Base-by-base conservation (phyloP, 2,329 filamentous ascomycete genomes). In the Teratosphaeria destructans region DNA sequence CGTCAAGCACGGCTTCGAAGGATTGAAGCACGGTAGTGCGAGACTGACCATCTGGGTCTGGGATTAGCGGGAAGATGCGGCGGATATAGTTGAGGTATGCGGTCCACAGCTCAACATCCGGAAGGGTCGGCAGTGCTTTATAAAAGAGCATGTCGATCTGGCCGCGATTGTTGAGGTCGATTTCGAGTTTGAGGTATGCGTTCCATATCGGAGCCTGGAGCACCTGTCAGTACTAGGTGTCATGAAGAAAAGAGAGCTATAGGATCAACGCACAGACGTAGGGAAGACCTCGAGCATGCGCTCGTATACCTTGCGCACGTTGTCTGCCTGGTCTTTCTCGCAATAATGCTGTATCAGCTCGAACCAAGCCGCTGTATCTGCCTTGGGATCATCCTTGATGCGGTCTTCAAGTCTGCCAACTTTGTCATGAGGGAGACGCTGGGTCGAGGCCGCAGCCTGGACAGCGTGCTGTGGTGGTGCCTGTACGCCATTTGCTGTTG, bases 61-160 rank as follows among this genome's bases (percentile, higher is more conserved):
- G 85, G 52, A 81, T 90, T 61, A 97, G 78, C 65, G 95, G 93
- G 73, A 96, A 94, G 64, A 90, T 84, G 55, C 94, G 88, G 57
- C 94, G 90, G 63, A 97, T 89, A 72, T 97, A 96, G 74, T 96
- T 91, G 62, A 99, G 84, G 72, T 99, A 99, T 35, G 91, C 83
- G 6, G 88, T 90, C 90, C 92, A 99, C 23, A 99, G 82, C 62
- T 88, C 84, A 47, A 97, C 87, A 71, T 93, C 89, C 11, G 89
- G 87, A 23, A 94, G 86, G 8, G 83, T 83, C 66, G 90, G 81
- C 47, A 99, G 82, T 35, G 88, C 23, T 23, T 23, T 23, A 23
- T 23, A 23, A 23, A 99, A 96, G 26, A 99, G 86, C 57, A 85
- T 81, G 73, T 96, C 93, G 16, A 95, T 86, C 54, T 85, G 84